Evolutionary conservation across 2,329 filamentous ascomycete genomes (phyloP).

Genomic region (Sarocladium strictum): DNA sequence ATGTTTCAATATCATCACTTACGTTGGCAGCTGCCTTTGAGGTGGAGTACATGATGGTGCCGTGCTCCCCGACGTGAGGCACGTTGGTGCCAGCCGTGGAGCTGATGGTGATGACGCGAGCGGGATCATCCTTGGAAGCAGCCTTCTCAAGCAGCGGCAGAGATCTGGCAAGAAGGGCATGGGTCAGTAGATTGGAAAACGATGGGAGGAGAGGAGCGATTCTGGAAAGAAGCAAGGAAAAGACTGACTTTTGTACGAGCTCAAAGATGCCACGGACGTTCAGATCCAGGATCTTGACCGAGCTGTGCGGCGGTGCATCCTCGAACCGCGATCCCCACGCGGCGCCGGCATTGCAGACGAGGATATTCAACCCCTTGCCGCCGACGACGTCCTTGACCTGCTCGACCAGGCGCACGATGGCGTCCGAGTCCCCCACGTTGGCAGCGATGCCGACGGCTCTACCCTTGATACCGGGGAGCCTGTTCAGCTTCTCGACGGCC

Average conservation of each 20-base stretch:
- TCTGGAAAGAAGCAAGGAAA: no score
- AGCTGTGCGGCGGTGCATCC: constrained; percentile 52
- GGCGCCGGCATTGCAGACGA: constrained; percentile 67
- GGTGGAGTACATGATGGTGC: constrained; percentile 60
- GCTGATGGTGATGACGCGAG: constrained; percentile 59
- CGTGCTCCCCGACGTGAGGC: constrained; percentile 52
- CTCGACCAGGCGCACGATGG: constrained; percentile 54
- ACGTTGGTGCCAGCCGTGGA: constrained; percentile 60
- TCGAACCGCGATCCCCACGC: constrained; percentile 66
- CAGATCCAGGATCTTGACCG: constrained; percentile 61
- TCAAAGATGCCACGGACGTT: constrained; percentile 69
- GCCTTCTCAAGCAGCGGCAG: constrained; percentile 39
- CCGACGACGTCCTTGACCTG: constrained; percentile 50
- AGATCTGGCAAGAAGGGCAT: constrained; percentile 14
- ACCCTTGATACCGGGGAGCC: constrained; percentile 50
- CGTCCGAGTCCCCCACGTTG: constrained; percentile 55
- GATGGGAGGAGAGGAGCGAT: no score
- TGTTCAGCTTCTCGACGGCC: constrained; percentile 60
- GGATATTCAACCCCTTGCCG: constrained; percentile 54
- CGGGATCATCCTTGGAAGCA: constrained; percentile 38
- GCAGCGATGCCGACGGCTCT: constrained; percentile 59
- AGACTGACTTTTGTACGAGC: constrained; percentile 51
- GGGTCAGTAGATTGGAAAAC: no score
- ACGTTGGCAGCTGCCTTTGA: constrained; percentile 59
- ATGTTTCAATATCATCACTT: no score